Conservation (phyloP, 306 rosid species). For the Malus sieversii region DNA sequence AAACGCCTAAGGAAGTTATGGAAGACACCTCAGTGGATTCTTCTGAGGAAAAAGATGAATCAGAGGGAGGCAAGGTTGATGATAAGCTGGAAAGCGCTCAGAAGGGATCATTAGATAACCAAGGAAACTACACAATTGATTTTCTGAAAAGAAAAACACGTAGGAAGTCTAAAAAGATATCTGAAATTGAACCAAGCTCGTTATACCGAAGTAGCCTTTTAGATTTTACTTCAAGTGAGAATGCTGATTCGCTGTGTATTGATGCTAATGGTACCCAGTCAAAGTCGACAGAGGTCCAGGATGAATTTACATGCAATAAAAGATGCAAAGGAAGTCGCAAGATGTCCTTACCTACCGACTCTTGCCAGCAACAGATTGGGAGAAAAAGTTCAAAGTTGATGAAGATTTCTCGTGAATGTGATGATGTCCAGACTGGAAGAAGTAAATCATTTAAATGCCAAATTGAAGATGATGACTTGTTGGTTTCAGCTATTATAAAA, state of each 20-base stretch:
- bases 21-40: slow-evolving; percentile 20
- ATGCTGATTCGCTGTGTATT: slow-evolving; percentile 24
- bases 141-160: slow-evolving; percentile 54
- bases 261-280: slow-evolving; percentile 28
- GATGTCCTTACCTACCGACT: slow-evolving; percentile 31
- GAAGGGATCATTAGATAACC: slow-evolving; percentile 20
- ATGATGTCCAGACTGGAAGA: slow-evolving; percentile 31
- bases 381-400: slow-evolving; percentile 32
- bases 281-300: slow-evolving; percentile 36
- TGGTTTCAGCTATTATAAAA: slow-evolving; percentile 80
- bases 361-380: slow-evolving; percentile 30
- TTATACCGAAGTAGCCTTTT: slow-evolving; percentile 29
- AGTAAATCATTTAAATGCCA: slow-evolving; percentile 47
- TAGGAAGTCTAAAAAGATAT: slow-evolving; percentile 74
- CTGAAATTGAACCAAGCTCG: slow-evolving; percentile 59
- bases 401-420: slow-evolving; percentile 17
- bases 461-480: slow-evolving; percentile 82
- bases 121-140: slow-evolving; percentile 19
- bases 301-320: slow-evolving; percentile 26
- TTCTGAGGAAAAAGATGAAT: slow-evolving; percentile 28
- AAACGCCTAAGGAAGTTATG: slow-evolving; percentile 21
- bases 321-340: slow-evolving; percentile 28
- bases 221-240: slow-evolving; percentile 35
- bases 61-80: slow-evolving; percentile 16
- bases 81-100: slow-evolving; percentile 19